Base-by-base conservation (phyloP, 306 rosid genomes). In the Malus asiatica region DNA sequence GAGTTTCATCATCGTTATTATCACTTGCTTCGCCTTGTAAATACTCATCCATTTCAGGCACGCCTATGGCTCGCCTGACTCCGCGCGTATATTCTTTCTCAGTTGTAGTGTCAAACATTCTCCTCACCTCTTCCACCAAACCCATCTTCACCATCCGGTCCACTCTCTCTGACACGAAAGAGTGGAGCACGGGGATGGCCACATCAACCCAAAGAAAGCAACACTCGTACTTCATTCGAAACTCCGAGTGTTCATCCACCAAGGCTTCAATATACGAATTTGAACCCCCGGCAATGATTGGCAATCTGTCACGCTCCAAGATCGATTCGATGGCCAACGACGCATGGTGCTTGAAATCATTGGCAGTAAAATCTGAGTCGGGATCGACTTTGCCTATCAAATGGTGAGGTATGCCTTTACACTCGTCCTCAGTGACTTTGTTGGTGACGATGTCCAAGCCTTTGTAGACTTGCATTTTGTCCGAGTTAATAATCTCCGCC, bases 341-440 rank as follows among this genome's bases (percentile, higher is more conserved):
- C 5, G 89, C 84, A 1, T 81, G 78, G 53, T 51, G 82, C 68
- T 70, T 75, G 57, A 81, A 86, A n/a, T 83, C 87, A 2, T 62
- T 11, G 68, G 77, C 48, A 0, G 87, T 81, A 82, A 83, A 86
- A 53, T 84, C 70, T 4, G 80, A 69, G 6, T 86, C 44, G 5
- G 89, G 84, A 60, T 86, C 89, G 7, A 62, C 58, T 3, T 61
- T 60, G 14, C 89, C 84, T 19, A 93, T 29, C 18, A 93, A 73
- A 53, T 93, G 98, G 68, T 93, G 98, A 12, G 89, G 89, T 71
- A 93, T 88, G 46, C 96, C 96, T 1, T 77, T 64, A 53, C 89
- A 75, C 80, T 90, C 98, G 15, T 86, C 83, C 0, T 83, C 84
- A 0, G 89, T 85, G 3, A 93, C 90, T 76, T 93, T 93, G 78